Percentiles rank a stretch among this genome's conserved stretches.
phyloP scores from a whole-genome alignment of 1,284 basidiomycete species.

The Naganishia albida region DNA sequence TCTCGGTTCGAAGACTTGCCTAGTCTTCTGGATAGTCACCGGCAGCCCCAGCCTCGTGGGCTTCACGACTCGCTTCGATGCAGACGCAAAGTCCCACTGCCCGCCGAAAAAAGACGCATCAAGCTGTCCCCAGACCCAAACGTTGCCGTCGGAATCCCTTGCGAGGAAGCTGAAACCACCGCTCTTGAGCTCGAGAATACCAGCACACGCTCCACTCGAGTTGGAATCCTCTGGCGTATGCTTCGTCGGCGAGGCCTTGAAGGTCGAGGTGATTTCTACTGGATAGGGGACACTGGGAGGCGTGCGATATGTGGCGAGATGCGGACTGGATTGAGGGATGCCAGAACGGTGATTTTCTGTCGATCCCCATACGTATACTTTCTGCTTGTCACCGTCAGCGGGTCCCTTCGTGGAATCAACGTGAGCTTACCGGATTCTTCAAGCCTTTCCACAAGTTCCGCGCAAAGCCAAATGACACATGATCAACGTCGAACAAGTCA shows the following conservation, averaged over 20 bases:
- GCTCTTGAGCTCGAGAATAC: slow-evolving; percentile 20
- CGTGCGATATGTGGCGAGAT: slow-evolving; percentile 44
- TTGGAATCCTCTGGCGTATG: no score
- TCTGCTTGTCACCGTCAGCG: slow-evolving; percentile 1
- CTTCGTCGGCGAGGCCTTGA: slow-evolving; percentile 41
- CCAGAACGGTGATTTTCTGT: slow-evolving; percentile 66
- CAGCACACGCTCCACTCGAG: no score
- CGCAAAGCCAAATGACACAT: slow-evolving; percentile 60
- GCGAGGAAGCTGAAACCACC: slow-evolving; percentile 21
- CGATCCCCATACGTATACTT: slow-evolving; percentile 78
- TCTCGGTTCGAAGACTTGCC: slow-evolving; percentile 13
- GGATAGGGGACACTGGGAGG: slow-evolving; percentile 63
- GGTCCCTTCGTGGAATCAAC: no score
- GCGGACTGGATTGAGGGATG: slow-evolving; percentile 40
- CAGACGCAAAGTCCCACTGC: slow-evolving; percentile 39
- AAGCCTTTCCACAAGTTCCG: slow-evolving; percentile 75
- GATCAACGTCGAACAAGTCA: slow-evolving; percentile 35
- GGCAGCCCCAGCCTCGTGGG: slow-evolving; percentile 47
- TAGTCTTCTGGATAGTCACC: slow-evolving; percentile 38
- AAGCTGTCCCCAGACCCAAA: slow-evolving; percentile 81
- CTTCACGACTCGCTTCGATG: slow-evolving; percentile 37
- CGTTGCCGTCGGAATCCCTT: slow-evolving; percentile 65
- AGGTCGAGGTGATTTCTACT: slow-evolving; percentile 59
- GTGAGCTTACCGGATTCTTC: slow-evolving; percentile 50
- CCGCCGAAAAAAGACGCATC: slow-evolving; percentile 55